Conservation (phyloP, 2,329 filamentous ascomycete species). For the Mariannaea sp. region DNA sequence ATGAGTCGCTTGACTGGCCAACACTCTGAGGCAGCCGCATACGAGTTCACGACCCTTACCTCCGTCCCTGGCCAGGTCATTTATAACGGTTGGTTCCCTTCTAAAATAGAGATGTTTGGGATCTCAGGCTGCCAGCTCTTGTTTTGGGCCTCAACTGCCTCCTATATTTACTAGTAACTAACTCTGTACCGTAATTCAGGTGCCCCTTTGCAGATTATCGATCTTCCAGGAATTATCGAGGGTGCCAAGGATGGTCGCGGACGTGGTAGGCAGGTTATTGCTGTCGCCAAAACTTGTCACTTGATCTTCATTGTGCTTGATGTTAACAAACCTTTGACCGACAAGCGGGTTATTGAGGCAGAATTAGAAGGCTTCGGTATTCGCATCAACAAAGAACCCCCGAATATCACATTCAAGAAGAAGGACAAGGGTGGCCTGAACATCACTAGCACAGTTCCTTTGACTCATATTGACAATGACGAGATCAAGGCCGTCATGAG, state of each 20-base stretch:
- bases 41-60: conserved; percentile 98
- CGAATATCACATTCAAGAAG: conserved; percentile 99
- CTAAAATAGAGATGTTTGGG: background rate
- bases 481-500: conserved; percentile 98
- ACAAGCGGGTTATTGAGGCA: conserved; percentile 93
- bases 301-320: conserved; percentile 98
- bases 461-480: conserved; percentile 91
- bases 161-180: no score
- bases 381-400: conserved; percentile 93
- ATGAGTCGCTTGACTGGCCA: conserved; percentile 95
- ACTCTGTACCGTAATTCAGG: conserved; percentile 47
- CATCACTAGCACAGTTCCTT: conserved; percentile 90
- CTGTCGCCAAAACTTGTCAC: conserved; percentile 97
- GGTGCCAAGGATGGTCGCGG: conserved; percentile 98
- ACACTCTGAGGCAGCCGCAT: conserved; percentile 95
- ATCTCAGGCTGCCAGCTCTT: background rate
- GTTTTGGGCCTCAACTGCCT: background rate
- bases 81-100: conserved; percentile 72
- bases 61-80: conserved; percentile 94
- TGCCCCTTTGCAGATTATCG: conserved; percentile 96
- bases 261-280: conserved; percentile 97
- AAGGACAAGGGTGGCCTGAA: conserved; percentile 98
- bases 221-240: conserved; percentile 98
- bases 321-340: conserved; percentile 96
- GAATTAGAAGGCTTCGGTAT: conserved; percentile 98